These are phyloP conservation scores for Carex littledalei DNA, from an alignment of 176 grass and related monocot genomes.

Conservation along the genomic window DNA sequence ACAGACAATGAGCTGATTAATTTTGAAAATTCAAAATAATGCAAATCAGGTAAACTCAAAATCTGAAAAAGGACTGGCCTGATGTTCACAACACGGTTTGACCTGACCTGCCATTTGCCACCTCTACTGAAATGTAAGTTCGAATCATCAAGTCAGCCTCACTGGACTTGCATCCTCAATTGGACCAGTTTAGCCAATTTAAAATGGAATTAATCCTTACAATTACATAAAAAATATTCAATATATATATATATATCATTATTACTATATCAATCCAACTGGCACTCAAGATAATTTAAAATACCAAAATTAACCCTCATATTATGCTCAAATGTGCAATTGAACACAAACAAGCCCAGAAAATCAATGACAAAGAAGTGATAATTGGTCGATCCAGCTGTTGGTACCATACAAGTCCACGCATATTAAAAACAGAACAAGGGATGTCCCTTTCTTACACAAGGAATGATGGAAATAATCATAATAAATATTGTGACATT, in stretches of 20 bases:
- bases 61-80: background rate
- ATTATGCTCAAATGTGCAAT: background rate
- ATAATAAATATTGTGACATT: background rate
- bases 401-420: background rate
- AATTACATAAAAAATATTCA: background rate
- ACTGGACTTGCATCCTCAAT: background rate
- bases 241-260: background rate
- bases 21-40: background rate
- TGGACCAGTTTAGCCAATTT: background rate
- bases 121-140: background rate
- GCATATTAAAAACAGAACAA: background rate
- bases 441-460: background rate
- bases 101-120: background rate
- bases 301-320: background rate
- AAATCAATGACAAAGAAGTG: background rate
- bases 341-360: background rate
- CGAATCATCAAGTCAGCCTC: background rate
- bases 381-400: background rate
- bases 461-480: background rate
- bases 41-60: background rate
- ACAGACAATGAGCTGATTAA: background rate
- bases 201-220: background rate
- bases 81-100: background rate
- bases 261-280: background rate
- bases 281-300: background rate